These are phyloP conservation scores for Aureobasidium sp. DNA, from an alignment of 2,329 filamentous ascomycete genomes.

Conservation along the genomic window DNA sequence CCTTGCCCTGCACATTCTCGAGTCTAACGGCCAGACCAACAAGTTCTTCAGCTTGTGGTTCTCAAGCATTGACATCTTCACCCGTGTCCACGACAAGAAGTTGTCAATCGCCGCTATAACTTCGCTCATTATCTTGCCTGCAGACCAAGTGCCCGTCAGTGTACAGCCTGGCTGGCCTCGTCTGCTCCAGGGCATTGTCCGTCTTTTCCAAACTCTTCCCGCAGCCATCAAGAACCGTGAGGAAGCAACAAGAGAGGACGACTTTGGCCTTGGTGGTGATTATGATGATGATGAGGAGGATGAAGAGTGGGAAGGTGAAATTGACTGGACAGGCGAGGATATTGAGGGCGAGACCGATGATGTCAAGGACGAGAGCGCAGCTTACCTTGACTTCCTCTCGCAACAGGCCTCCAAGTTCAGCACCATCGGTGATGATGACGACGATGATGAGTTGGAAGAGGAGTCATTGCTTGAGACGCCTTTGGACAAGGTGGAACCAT, in stretches of 20 bases:
- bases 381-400: constrained; percentile 92
- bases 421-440: constrained; percentile 58
- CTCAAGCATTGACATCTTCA: constrained; percentile 88
- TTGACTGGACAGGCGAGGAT: constrained; percentile 60
- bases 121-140: constrained; percentile 69
- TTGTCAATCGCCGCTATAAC: constrained; percentile 91
- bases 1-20: constrained; percentile 78
- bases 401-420: constrained; percentile 54
- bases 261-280: constrained; percentile 71
- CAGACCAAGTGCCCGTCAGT: constrained; percentile 79
- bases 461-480: constrained; percentile 89
- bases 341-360: constrained; percentile 56
- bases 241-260: constrained; percentile 77
- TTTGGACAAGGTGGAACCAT: constrained; percentile 91
- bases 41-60: constrained; percentile 99
- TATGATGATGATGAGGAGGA: constrained; percentile 66
- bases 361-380: constrained; percentile 80
- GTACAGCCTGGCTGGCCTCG: constrained; percentile 94
- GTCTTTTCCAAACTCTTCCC: constrained; percentile 86
- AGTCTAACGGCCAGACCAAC: constrained; percentile 89
- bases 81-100: constrained; percentile 96
- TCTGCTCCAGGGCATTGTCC: constrained; percentile 78
- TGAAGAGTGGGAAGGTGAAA: constrained; percentile 69
- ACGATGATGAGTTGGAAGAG: constrained; percentile 85
- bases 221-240: constrained; percentile 85